phyloP scores from a whole-genome alignment of 495 filamentous ascomycete genomes.

The Penicillium waksmanii region DNA sequence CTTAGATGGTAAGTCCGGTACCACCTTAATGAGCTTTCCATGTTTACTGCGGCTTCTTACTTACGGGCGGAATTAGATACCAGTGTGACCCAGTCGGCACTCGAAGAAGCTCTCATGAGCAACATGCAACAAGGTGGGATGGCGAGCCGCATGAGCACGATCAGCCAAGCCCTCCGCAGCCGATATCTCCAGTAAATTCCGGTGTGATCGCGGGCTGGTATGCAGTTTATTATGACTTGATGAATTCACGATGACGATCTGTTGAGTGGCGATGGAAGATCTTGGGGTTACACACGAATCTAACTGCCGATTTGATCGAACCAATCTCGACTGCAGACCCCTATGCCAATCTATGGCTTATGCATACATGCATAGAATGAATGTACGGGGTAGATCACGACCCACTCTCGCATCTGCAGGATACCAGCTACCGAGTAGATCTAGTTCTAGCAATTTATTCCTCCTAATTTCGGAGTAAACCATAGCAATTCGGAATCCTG shows the following conservation, averaged over 20 bases:
- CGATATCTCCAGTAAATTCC: conserved; percentile 41
- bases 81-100: conserved; percentile 88
- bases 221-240: not conserved
- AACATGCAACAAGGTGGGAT: conserved; percentile 83
- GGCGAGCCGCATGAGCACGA: conserved; percentile 87
- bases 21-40: not conserved
- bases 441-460: not conserved
- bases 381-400: conserved; percentile 8
- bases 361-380: not conserved
- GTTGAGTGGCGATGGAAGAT: not conserved
- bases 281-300: not conserved
- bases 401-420: conserved; percentile 3
- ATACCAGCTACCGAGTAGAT: conserved; percentile 12
- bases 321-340: not conserved
- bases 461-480: not conserved
- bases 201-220: not conserved
- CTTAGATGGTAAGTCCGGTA: conserved; percentile 72
- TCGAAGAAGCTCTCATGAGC: conserved; percentile 92
- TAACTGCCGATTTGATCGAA: not conserved
- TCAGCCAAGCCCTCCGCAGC: conserved; percentile 69
- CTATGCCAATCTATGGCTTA: not conserved
- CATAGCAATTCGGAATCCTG: not conserved
- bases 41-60: not conserved
- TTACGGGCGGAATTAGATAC: conserved; percentile 60
- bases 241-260: conserved; percentile 2